Evolutionary conservation across 306 rosid species (phyloP), one percentile per base, ranked within the genome.

Genomic region (Carpinus fangiana): DNA sequence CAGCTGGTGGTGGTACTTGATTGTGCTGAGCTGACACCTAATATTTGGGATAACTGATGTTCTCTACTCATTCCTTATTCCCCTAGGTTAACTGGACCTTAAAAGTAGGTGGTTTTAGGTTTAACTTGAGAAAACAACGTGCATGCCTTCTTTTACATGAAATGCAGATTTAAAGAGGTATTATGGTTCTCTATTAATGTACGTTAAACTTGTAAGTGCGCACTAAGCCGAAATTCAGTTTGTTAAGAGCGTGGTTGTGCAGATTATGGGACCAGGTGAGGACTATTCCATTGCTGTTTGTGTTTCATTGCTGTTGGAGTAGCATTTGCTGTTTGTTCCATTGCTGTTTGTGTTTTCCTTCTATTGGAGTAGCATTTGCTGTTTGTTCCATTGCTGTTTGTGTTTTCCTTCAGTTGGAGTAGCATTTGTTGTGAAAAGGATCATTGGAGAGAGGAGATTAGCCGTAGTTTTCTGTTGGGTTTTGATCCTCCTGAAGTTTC

Each of bases 221-320:
- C 82, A 91, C 82, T 87, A 86, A 81, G 65, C 84, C 17, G 95
- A 92, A 80, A 86, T 92, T 66, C 82, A 87, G 74, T 86, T 81
- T 71, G 92, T 87, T 45, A 85, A 68, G 86, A 82, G 61, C 26
- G 55, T 90, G 53, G 7, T 87, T 43, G 53, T 74, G 82, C 88
- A 81, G 84, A 72, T 88, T 62, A 76, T 81, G 78, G 84, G 90
- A 78, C 87, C 95, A 87, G 98, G 98, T 92, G 74, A 85, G 78
- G 61, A 74, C 78, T 54, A 16, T 67, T 41, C 23, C 41, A 10
- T 41, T 10, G 41, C 65, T 36, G 10, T 1, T 38, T 8, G 16
- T 9, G 50, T 5, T 20, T 21, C 34, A 8, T n/a, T n/a, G n/a
- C n/a, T n/a, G 51, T 66, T 66, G 8, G 50, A 66, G 5, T 66